Conservation (phyloP, 768 basidiomycete genomes). For the Boletus sp. region DNA sequence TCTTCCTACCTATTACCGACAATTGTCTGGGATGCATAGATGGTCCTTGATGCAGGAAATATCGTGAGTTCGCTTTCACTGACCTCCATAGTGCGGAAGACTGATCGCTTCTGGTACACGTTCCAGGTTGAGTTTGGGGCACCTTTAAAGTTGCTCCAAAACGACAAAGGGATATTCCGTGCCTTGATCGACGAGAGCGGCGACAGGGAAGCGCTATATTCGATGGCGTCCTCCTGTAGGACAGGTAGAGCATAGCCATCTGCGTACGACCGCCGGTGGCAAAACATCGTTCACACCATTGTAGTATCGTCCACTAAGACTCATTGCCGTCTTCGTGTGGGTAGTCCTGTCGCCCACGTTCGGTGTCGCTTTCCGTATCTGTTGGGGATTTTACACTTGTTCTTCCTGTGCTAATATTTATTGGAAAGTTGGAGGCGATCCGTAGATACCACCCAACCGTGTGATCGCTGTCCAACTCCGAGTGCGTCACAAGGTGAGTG, state of each 20-base stretch:
- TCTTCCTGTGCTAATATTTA: not conserved
- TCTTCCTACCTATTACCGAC: not conserved
- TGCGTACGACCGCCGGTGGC: not conserved
- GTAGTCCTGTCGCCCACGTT: too few relatives aligned
- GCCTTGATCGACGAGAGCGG: conserved; percentile 57
- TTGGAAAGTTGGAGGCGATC: not conserved
- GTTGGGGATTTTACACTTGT: not conserved
- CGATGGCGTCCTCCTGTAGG: conserved; percentile 28
- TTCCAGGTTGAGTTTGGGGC: conserved; percentile 44
- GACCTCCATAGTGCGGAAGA: too few relatives aligned
- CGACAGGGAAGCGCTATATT: conserved; percentile 49
- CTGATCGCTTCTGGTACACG: not conserved
- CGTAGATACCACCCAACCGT: too few relatives aligned
- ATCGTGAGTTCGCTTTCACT: conserved; percentile 28
- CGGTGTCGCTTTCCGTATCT: not conserved
- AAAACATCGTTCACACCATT: too few relatives aligned
- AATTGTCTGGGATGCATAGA: conserved; percentile 22
- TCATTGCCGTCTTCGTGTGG: too few relatives aligned
- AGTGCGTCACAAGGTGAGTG: not conserved
- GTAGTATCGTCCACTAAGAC: too few relatives aligned
- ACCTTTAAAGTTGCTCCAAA: conserved; percentile 49
- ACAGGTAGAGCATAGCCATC: not conserved
- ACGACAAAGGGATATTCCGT: conserved; percentile 48
- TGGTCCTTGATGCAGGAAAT: conserved; percentile 43
- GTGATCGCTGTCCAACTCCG: not conserved